phyloP scores from a whole-genome alignment of 352 stramenopile genomes.

The Phytophthora litchii region DNA sequence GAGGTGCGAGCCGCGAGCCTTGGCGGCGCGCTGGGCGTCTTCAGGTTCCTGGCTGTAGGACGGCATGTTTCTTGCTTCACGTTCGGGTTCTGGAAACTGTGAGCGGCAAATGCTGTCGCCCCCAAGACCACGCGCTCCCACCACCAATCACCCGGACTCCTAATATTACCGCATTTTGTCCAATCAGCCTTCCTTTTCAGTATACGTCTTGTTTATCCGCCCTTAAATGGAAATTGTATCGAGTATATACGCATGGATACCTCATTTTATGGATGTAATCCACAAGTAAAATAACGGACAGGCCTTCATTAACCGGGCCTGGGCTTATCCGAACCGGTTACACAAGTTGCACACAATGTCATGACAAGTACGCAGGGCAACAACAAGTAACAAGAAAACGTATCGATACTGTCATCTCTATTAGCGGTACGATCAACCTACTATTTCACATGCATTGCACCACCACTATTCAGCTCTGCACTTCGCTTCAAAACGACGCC shows the following conservation, averaged over 20 bases:
- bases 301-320: background rate
- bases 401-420: slow-evolving; percentile 12
- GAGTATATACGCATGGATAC: slow-evolving; percentile 7
- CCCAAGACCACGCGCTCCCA: slow-evolving; percentile 39
- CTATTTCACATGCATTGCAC: slow-evolving; percentile 14
- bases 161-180: slow-evolving; percentile 21
- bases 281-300: slow-evolving; percentile 6
- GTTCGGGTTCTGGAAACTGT: slow-evolving; percentile 83
- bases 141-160: slow-evolving; percentile 58
- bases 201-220: slow-evolving; percentile 1
- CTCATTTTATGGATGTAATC: background rate
- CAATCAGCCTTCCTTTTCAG: background rate
- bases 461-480: background rate
- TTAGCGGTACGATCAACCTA: slow-evolving; percentile 9
- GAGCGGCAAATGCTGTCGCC: slow-evolving; percentile 32
- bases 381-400: too few species aligned
- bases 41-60: slow-evolving; percentile 92
- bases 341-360: background rate
- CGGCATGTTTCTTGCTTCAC: slow-evolving; percentile 81
- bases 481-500: slow-evolving; percentile 36
- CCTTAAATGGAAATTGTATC: background rate
- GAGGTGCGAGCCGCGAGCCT: slow-evolving; percentile 96
- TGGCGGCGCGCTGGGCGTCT: slow-evolving; percentile 89
- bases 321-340: background rate
- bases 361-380: too few species aligned